These are phyloP conservation scores for Butyriboletus loyo DNA, from an alignment of 768 basidiomycete genomes.

Conservation along the genomic window DNA sequence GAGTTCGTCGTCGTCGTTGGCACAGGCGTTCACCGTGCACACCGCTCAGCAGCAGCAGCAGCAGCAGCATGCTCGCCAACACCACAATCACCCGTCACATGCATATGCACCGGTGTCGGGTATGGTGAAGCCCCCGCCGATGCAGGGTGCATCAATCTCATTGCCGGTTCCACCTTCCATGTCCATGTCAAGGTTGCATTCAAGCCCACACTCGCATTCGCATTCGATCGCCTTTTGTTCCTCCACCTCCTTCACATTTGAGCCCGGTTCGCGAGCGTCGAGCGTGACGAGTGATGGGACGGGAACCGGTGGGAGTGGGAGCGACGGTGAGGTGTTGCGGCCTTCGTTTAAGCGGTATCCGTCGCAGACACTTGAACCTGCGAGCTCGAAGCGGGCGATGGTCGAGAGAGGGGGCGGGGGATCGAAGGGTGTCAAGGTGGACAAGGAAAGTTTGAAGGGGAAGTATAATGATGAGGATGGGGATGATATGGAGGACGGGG, in stretches of 20 bases:
- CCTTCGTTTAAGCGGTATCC: slow-evolving; percentile 74
- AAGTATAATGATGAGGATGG: not conserved
- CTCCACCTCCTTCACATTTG: slow-evolving; percentile 16
- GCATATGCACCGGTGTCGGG: not conserved
- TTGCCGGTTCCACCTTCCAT: slow-evolving; percentile 32
- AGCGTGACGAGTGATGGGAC: slow-evolving; percentile 33
- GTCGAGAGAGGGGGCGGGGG: slow-evolving; percentile 30
- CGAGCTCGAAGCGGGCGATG: slow-evolving; percentile 50
- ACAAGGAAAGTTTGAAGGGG: not conserved
- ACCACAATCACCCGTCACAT: slow-evolving; percentile 1
- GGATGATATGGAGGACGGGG: not conserved
- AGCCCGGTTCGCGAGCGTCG: slow-evolving; percentile 29
- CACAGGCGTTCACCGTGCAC: slow-evolving; percentile 38
- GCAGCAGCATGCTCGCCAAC: not conserved
- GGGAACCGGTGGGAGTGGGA: slow-evolving; percentile 30
- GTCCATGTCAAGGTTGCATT: slow-evolving; percentile 10
- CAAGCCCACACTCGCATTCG: slow-evolving; percentile 1
- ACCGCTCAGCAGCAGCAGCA: slow-evolving; percentile 7
- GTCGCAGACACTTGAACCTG: slow-evolving; percentile 68
- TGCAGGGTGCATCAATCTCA: slow-evolving; percentile 32
- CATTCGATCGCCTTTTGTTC: slow-evolving; percentile 5
- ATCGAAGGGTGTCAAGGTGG: slow-evolving; percentile 13
- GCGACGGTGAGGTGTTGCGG: slow-evolving; percentile 35
- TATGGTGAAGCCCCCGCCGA: slow-evolving; percentile 23
- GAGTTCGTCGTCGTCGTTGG: slow-evolving; percentile 38